These are phyloP conservation scores for Clathrospora elynae DNA, from an alignment of 2,329 filamentous ascomycete genomes.

Conservation along the genomic window DNA sequence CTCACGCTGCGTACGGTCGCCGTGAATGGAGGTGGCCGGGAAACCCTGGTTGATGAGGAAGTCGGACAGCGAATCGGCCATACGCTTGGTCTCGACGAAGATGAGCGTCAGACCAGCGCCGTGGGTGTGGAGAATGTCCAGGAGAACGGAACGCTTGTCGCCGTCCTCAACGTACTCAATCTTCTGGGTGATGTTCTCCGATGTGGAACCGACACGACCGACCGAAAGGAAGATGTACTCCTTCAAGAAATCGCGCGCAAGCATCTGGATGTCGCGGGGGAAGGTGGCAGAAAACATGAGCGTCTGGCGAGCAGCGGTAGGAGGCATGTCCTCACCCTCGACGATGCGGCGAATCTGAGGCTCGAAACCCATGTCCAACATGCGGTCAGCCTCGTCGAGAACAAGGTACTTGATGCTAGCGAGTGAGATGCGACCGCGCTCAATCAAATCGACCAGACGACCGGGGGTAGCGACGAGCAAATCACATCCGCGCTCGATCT, in stretches of 20 bases:
- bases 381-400: conserved; percentile 98
- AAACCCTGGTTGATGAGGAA: conserved; percentile 99
- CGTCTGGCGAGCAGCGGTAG: conserved; percentile 82
- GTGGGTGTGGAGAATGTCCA: conserved; percentile 96
- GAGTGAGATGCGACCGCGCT: conserved; percentile 96
- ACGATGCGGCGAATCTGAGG: conserved; percentile 99
- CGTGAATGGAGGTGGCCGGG: conserved; percentile 97
- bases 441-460: conserved; percentile 95
- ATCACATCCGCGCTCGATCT: conserved; percentile 97
- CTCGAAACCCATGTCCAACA: conserved; percentile 99
- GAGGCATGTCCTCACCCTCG: conserved; percentile 96
- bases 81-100: conserved; percentile 99
- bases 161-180: conserved; percentile 95
- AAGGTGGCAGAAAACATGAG: conserved; percentile 99
- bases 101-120: conserved; percentile 88
- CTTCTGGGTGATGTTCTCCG: conserved; percentile 99
- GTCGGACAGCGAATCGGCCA: conserved; percentile 96
- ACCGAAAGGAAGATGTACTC: conserved; percentile 99
- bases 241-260: conserved; percentile 97
- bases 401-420: conserved; percentile 99
- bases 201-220: conserved; percentile 96
- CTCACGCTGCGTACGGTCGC: conserved; percentile 97
- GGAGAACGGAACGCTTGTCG: conserved; percentile 96
- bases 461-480: conserved; percentile 95
- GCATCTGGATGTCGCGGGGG: conserved; percentile 98